phyloP scores from a whole-genome alignment of 176 grass and related monocot genomes.

The Tillandsia leiboldiana region DNA sequence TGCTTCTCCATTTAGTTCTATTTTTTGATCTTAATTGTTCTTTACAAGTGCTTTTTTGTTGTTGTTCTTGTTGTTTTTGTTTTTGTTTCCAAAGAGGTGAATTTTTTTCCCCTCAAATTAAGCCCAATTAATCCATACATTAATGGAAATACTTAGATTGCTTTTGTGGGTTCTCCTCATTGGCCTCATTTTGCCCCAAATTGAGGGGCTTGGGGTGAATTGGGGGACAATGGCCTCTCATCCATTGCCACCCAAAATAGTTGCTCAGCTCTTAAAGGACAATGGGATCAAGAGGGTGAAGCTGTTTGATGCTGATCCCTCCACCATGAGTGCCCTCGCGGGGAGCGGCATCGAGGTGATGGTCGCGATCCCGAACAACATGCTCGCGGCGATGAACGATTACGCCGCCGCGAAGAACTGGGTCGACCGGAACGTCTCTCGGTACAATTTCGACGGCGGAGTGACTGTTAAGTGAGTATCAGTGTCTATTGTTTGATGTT shows the following conservation, averaged over 20 bases:
- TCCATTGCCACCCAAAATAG: constrained; percentile 43
- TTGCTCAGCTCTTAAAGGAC: constrained; percentile 54
- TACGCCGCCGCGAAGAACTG: constrained; percentile 39
- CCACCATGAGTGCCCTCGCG: constrained; percentile 54
- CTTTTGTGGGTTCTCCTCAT: constrained; percentile 12
- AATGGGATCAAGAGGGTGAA: constrained; percentile 81
- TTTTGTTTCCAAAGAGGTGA: not conserved
- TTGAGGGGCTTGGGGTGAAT: constrained; percentile 61
- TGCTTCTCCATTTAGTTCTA: no score
- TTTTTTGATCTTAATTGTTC: no score
- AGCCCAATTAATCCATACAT: not conserved
- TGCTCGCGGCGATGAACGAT: constrained; percentile 50
- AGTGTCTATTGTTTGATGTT: no score
- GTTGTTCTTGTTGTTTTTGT: no score
- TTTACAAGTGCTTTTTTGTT: no score
- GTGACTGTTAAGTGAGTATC: constrained; percentile 57
- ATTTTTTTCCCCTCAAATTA: not conserved
- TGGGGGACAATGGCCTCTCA: constrained; percentile 85
- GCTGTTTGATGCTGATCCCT: constrained; percentile 73
- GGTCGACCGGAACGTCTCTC: constrained; percentile 45
- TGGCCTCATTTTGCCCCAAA: constrained; percentile 9
- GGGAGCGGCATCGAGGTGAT: constrained; percentile 67
- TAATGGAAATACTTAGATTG: constrained; percentile 8
- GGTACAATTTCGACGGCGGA: constrained; percentile 70
- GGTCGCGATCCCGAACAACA: constrained; percentile 73